Evolutionary conservation across 352 stramenopile genomes (phyloP), one percentile per base, ranked within the genome.

Genomic region (Phytophthora melonis): DNA sequence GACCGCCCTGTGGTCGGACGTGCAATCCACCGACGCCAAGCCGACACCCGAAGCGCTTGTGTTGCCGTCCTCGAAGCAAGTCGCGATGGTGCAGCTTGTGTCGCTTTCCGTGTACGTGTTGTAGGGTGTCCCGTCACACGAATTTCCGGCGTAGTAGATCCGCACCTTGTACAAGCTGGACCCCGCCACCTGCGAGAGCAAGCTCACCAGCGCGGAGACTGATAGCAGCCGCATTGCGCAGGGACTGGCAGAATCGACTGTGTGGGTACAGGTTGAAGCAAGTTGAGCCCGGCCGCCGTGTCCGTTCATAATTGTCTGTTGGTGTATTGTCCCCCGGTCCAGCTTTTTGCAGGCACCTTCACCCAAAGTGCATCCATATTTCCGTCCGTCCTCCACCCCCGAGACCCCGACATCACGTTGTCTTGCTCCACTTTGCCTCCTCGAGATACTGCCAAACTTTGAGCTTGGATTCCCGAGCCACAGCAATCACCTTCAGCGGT

Each of bases 61-160:
- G 45, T 74, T 74, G 1, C 47, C 59, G 36, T 78, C 66, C 21
- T 47, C 23, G 3, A 36, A 6, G 32, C 70, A 78, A 16, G 8
- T 25, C 3, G 64, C 3, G 14, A 62, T 54, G 14, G 18, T 56
- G 39, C 71, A 78, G 32, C 30, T 61, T 10, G 3, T 3, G 47
- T 75, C 41, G 8, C 27, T 36, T 62, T 70, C 60, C 13, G n/a
- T 41, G 45, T 78, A 68, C n/a, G 30, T 57, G 60, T 55, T 72
- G 52, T 75, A 79, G 3, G 72, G 67, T 3, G 72, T 79, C 13
- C 72, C 72, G 8, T 66, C 34, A 9, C 72, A 79, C 10, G 19
- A 32, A 3, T 39, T 79, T 2, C 72, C 72, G 4, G 45, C 32
- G 36, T 75, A 75, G 62, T 57, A 75, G 39, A 75, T 41, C 60